Conservation (phyloP, 179 eudicot genomes). For the Silene vulgaris region DNA sequence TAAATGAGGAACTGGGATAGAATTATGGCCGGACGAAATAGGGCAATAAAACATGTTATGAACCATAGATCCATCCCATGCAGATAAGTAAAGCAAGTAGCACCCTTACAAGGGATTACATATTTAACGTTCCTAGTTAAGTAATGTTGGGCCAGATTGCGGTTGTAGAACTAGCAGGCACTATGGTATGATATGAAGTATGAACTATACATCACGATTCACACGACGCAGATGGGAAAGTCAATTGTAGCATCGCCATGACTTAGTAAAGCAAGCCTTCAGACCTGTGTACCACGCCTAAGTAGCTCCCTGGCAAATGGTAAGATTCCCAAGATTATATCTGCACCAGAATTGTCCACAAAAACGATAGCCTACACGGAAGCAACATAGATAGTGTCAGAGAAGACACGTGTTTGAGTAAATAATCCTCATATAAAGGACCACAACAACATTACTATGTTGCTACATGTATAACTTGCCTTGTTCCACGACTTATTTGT, state of each 20-base stretch:
- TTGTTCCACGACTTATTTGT: constrained; percentile 75
- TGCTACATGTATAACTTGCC: constrained; percentile 35
- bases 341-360: constrained; percentile 98
- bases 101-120: background rate
- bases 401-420: background rate
- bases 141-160: background rate
- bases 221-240: background rate
- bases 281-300: constrained; percentile 81
- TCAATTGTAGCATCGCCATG: background rate
- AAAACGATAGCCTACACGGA: constrained; percentile 74
- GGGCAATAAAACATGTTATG: background rate
- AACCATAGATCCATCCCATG: background rate
- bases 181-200: background rate
- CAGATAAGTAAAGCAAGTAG: background rate
- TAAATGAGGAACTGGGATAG: background rate
- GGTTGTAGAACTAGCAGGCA: background rate
- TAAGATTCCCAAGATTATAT: constrained; percentile 82
- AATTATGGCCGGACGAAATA: background rate
- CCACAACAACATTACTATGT: background rate
- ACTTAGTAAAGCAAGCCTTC: constrained; percentile 16
- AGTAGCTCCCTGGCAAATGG: constrained; percentile 97
- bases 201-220: background rate
- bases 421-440: background rate
- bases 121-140: background rate
- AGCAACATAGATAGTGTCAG: constrained; percentile 27